Conservation (phyloP, 108 stramenopile genomes). For the Nitzschia sp. region DNA sequence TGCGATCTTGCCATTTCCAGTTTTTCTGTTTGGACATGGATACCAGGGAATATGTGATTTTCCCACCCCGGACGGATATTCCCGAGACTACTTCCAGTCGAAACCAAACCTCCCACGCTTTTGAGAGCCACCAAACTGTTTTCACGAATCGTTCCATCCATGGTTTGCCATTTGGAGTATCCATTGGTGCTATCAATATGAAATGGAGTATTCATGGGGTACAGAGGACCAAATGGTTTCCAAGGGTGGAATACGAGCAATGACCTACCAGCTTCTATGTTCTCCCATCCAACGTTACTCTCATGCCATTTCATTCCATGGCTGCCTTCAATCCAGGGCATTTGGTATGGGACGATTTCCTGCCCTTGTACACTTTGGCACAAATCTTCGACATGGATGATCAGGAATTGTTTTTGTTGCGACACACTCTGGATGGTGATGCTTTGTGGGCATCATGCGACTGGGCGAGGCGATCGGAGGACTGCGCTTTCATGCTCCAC, state of each 20-base stretch:
- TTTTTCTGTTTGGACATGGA: conserved; percentile 35
- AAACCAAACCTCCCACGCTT: background rate
- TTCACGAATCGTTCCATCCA: conserved; percentile 8
- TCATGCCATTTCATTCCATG: conserved; percentile 62
- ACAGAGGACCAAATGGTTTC: conserved; percentile 54
- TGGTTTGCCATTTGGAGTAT: conserved; percentile 18
- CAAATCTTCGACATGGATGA: conserved; percentile 38
- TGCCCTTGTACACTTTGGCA: conserved; percentile 35
- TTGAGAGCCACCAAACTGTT: conserved; percentile 14
- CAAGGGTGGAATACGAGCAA: conserved; percentile 17
- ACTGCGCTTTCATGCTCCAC: conserved; percentile 35
- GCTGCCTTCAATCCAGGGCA: conserved; percentile 56
- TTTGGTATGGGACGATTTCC: conserved; percentile 57
- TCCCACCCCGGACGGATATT: background rate
- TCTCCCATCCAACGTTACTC: conserved; percentile 33
- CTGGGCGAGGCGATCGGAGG: conserved; percentile 24
- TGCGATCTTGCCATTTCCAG: conserved; percentile 41
- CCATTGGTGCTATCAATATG: conserved; percentile 60
- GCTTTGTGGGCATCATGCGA: conserved; percentile 44
- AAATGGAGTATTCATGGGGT: conserved; percentile 51
- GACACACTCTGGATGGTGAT: conserved; percentile 20
- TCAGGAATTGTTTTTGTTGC: conserved; percentile 24
- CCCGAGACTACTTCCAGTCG: background rate
- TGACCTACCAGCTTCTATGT: conserved; percentile 21
- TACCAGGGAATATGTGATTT: conserved; percentile 13